These are phyloP conservation scores for Alternaria infectoria DNA, from an alignment of 2,329 filamentous ascomycete species.

Conservation along the genomic window DNA sequence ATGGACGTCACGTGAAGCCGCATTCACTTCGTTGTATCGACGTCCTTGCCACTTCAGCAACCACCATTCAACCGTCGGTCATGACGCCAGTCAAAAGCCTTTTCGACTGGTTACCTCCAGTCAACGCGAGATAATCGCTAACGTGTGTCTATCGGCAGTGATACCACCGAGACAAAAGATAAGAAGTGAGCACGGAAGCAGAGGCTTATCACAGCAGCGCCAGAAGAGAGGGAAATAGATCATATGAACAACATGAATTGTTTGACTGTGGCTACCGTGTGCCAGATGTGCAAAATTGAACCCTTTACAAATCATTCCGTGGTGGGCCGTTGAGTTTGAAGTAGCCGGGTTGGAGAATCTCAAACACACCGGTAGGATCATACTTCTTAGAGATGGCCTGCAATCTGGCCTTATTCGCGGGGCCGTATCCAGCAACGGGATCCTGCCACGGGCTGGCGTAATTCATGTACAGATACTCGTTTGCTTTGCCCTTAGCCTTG, in stretches of 20 bases:
- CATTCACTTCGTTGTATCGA: neutral
- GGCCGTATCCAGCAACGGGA: conserved; percentile 51
- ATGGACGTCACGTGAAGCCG: neutral
- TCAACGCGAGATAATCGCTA: neutral
- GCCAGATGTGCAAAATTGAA: too few species aligned
- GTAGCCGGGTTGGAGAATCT: conserved; percentile 26
- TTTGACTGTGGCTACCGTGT: neutral
- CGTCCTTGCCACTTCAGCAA: neutral
- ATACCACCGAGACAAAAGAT: neutral
- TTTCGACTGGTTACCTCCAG: neutral
- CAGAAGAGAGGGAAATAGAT: too few species aligned
- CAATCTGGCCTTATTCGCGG: conserved; percentile 40
- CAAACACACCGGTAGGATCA: conserved; percentile 27
- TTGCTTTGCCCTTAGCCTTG: conserved; percentile 6
- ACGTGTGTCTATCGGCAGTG: neutral
- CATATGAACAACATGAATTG: neutral
- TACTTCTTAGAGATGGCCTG: conserved; percentile 23
- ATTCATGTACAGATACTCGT: conserved; percentile 53
- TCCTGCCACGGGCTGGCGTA: conserved; percentile 54
- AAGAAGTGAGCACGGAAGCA: neutral
- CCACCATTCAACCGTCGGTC: neutral
- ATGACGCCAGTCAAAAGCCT: accelerated
- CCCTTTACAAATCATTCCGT: neutral
- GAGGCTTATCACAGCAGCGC: neutral
- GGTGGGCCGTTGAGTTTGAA: conserved; percentile 32